Conservation (phyloP, 2,329 filamentous ascomycete species). For the Thermothelomyces thermophilus region DNA sequence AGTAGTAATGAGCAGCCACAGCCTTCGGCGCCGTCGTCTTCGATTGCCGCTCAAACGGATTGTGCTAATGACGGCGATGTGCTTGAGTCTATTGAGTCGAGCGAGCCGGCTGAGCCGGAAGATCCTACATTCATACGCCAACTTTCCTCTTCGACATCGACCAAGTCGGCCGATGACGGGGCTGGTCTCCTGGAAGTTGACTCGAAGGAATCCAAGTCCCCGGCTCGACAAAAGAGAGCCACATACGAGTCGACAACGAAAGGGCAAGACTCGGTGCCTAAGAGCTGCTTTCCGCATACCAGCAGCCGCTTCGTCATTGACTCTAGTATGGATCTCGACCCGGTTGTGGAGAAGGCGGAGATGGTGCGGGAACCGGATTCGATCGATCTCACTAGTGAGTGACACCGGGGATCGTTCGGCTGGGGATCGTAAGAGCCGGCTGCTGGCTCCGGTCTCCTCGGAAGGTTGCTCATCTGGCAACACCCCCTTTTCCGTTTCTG, state of each 20-base stretch:
- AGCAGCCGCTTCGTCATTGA: not conserved
- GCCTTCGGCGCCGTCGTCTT: not conserved
- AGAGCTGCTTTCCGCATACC: not conserved
- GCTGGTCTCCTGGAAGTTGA: not conserved
- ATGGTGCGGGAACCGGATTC: constrained; percentile 10
- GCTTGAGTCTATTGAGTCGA: constrained; percentile 6
- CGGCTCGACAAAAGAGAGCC: too few relatives aligned
- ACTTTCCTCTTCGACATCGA: not conserved
- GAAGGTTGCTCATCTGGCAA: not conserved
- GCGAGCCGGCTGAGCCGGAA: too few relatives aligned
- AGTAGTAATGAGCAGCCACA: not conserved
- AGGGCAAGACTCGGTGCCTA: not conserved
- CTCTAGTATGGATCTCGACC: not conserved
- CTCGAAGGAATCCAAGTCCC: too few relatives aligned
- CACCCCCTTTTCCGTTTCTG: not conserved
- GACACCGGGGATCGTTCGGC: not conserved
- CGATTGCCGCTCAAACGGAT: not conserved
- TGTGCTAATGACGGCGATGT: not conserved
- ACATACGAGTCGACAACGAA: too few relatives aligned
- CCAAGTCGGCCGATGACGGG: not conserved
- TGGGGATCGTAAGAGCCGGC: not conserved
- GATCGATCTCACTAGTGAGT: constrained; percentile 15
- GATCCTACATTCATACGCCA: too few relatives aligned
- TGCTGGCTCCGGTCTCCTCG: not conserved
- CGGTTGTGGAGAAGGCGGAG: constrained; percentile 12